Conservation (phyloP, 805 yeast species). For the Jamesozyma lodderae region DNA sequence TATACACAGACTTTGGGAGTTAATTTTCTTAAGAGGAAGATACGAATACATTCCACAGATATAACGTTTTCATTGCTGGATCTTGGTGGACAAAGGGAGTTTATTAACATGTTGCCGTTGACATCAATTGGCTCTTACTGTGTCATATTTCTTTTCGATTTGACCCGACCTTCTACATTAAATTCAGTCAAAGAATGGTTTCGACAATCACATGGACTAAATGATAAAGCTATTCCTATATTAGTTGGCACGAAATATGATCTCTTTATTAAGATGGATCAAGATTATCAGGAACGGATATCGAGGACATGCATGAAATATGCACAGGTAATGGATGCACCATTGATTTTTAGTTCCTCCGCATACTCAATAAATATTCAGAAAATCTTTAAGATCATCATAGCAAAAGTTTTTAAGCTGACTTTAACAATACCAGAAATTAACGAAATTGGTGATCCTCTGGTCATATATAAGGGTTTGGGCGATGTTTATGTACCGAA, state of each 20-base stretch:
- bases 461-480: slow-evolving; percentile 49
- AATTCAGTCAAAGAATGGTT: slow-evolving; percentile 89
- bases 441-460: slow-evolving; percentile 78
- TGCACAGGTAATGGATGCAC: slow-evolving; percentile 80
- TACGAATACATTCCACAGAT: slow-evolving; percentile 72
- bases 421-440: slow-evolving; percentile 77
- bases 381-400: slow-evolving; percentile 81
- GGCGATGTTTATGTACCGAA: not conserved
- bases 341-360: slow-evolving; percentile 79
- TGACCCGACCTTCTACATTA: slow-evolving; percentile 73
- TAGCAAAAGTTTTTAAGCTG: slow-evolving; percentile 83
- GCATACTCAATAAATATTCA: slow-evolving; percentile 86
- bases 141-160: slow-evolving; percentile 77
- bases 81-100: slow-evolving; percentile 89
- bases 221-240: slow-evolving; percentile 83
- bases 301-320: slow-evolving; percentile 73
- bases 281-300: slow-evolving; percentile 70
- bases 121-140: slow-evolving; percentile 91
- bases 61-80: slow-evolving; percentile 91
- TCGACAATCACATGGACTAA: slow-evolving; percentile 78
- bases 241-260: slow-evolving; percentile 91
- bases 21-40: slow-evolving; percentile 83
- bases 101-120: slow-evolving; percentile 86
- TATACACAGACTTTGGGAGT: slow-evolving; percentile 92
- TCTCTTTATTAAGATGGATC: slow-evolving; percentile 64